Evolutionary conservation across 2,329 filamentous ascomycete genomes (phyloP).

Genomic region (Sarocladium kiliense): DNA sequence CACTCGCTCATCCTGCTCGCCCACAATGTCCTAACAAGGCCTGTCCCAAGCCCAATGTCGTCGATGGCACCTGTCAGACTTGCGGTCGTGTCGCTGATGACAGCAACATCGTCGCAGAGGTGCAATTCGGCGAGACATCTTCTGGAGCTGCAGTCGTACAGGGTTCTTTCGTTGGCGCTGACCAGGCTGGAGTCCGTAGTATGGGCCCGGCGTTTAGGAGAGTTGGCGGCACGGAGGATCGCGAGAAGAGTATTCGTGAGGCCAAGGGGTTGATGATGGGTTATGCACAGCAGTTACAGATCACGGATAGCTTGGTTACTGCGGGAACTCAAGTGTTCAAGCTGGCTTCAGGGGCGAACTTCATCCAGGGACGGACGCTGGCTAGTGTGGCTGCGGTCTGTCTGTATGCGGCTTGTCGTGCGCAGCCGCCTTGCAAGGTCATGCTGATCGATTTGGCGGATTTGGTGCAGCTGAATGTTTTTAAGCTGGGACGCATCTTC

Average conservation of each 20-base stretch:
- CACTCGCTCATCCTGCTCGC: constrained; percentile 28
- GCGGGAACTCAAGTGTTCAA: constrained; percentile 70
- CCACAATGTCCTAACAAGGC: constrained; percentile 53
- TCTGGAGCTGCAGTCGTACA: constrained; percentile 85
- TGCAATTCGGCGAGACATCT: constrained; percentile 84
- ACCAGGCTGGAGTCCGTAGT: constrained; percentile 73
- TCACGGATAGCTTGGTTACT: constrained; percentile 59
- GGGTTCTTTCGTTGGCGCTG: constrained; percentile 80
- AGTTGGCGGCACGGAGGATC: constrained; percentile 52
- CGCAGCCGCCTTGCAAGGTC: constrained; percentile 71
- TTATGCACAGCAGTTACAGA: constrained; percentile 54
- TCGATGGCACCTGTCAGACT: constrained; percentile 68
- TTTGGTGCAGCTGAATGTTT: constrained; percentile 77
- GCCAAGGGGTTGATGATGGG: constrained; percentile 55
- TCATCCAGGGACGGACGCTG: constrained; percentile 80
- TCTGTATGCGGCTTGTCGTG: constrained; percentile 82
- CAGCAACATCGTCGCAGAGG: constrained; percentile 85
- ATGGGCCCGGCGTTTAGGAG: constrained; percentile 58
- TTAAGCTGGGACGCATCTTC: constrained; percentile 84
- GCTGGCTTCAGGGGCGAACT: constrained; percentile 67
- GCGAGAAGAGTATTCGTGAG: constrained; percentile 56
- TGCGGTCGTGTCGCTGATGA: constrained; percentile 84
- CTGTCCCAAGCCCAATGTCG: constrained; percentile 56
- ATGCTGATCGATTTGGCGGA: constrained; percentile 97
- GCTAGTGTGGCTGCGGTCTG: constrained; percentile 85